Conservation (phyloP, 257 asterid genomes). For the Penstemon eatonii region DNA sequence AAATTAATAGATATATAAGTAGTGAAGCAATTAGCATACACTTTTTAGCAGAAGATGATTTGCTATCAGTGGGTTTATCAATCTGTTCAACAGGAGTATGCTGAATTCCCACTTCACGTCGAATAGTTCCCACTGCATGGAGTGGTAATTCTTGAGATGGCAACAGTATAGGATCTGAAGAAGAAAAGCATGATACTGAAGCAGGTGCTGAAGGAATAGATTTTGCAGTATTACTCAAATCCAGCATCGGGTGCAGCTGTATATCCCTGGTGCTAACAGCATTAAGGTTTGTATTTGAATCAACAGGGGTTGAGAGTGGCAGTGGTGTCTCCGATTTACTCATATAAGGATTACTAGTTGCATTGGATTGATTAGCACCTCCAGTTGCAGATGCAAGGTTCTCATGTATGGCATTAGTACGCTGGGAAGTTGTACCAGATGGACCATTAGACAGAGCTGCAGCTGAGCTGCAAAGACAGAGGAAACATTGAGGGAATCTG, state of each 20-base stretch:
- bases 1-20: background rate
- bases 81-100: slow-evolving; percentile 31
- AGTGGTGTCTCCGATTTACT: slow-evolving; percentile 40
- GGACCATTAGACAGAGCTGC: slow-evolving; percentile 49
- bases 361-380: slow-evolving; percentile 28
- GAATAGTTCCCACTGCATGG: slow-evolving; percentile 38
- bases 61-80: slow-evolving; percentile 41
- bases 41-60: slow-evolving; percentile 39
- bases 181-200: slow-evolving; percentile 43
- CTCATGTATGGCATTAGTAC: slow-evolving; percentile 35
- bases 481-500: slow-evolving; percentile 11
- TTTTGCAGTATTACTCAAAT: slow-evolving; percentile 31
- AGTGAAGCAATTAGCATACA: slow-evolving; percentile 33
- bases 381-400: slow-evolving; percentile 33
- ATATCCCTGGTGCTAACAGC: slow-evolving; percentile 31
- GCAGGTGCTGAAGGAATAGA: slow-evolving; percentile 40
- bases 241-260: slow-evolving; percentile 36
- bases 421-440: slow-evolving; percentile 42
- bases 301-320: slow-evolving; percentile 34
- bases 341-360: slow-evolving; percentile 28
- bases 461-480: slow-evolving; percentile 51
- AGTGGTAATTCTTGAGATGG: slow-evolving; percentile 50
- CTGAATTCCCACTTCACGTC: slow-evolving; percentile 32
- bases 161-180: slow-evolving; percentile 46
- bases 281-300: slow-evolving; percentile 33